Conservation (phyloP, 2,329 filamentous ascomycete genomes). For the Arthrinium phaeospermum region DNA sequence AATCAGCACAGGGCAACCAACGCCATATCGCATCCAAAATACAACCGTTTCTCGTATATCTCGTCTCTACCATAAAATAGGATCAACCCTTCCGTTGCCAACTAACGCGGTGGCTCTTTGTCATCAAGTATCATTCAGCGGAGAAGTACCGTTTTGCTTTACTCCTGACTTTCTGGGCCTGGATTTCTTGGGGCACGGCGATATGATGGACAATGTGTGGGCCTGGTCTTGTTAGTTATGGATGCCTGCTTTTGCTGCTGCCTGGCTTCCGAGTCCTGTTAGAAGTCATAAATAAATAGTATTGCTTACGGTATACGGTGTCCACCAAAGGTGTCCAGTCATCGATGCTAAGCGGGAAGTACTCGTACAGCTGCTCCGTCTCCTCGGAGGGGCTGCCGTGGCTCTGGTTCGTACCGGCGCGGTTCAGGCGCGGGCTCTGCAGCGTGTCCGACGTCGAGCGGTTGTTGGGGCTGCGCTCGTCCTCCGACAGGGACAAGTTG, state of each 20-base stretch:
- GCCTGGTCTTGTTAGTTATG: not conserved
- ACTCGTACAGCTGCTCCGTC: constrained; percentile 88
- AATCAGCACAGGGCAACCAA: not conserved
- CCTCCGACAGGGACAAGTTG: constrained; percentile 63
- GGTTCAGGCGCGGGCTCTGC: constrained; percentile 52
- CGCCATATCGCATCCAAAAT: not conserved
- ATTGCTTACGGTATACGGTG: constrained; percentile 49
- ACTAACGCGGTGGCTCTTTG: not conserved
- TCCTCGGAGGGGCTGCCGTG: constrained; percentile 73
- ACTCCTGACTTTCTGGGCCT: constrained; percentile 69
- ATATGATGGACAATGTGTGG: constrained; percentile 95
- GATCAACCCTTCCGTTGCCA: not conserved
- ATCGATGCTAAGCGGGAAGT: constrained; percentile 89
- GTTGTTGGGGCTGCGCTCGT: constrained; percentile 62
- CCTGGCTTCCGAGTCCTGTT: constrained; percentile 70
- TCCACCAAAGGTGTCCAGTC: constrained; percentile 63
- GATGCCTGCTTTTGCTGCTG: constrained; percentile 56
- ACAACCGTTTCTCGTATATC: not conserved
- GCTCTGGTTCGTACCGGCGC: constrained; percentile 41
- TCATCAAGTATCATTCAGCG: constrained; percentile 54
- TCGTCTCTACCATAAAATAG: not conserved
- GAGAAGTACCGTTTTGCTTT: constrained; percentile 76
- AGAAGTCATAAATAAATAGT: constrained; percentile 59
- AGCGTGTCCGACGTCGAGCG: constrained; percentile 51
- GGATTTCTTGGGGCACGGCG: constrained; percentile 70